Evolutionary conservation across 208 protist genomes (phyloP).

Genomic region (Plasmodiophora brassicae): DNA sequence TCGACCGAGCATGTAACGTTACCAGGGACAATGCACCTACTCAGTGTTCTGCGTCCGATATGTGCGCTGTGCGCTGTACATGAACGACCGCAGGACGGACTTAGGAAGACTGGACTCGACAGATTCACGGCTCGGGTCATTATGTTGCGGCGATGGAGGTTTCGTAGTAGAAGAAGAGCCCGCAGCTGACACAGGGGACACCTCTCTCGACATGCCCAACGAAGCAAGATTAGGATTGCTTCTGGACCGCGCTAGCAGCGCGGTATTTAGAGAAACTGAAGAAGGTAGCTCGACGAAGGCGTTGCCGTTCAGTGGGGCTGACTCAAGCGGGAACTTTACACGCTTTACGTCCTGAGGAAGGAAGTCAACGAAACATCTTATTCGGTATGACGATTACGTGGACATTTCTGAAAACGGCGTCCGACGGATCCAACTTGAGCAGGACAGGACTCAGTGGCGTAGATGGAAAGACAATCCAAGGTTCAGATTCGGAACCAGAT

Average conservation of each 20-base stretch:
- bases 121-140: not conserved
- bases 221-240: conserved; percentile 9
- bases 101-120: not conserved
- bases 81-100: not conserved
- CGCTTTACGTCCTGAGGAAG: too few relatives aligned
- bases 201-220: too few relatives aligned
- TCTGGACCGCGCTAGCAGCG: not conserved
- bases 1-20: not conserved
- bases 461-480: not conserved
- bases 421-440: not conserved
- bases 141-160: not conserved
- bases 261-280: too few relatives aligned
- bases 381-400: too few relatives aligned
- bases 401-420: not conserved
- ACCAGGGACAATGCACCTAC: not conserved
- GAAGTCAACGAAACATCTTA: too few relatives aligned
- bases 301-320: too few relatives aligned
- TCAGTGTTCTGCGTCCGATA: not conserved
- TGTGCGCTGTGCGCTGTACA: not conserved
- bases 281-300: too few relatives aligned
- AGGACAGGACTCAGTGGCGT: not conserved
- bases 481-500: not conserved
- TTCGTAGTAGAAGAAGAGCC: not conserved
- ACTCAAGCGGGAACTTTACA: too few relatives aligned
- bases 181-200: too few relatives aligned